Conservation (phyloP, 2,329 filamentous ascomycete genomes). For the Venturia effusa region DNA sequence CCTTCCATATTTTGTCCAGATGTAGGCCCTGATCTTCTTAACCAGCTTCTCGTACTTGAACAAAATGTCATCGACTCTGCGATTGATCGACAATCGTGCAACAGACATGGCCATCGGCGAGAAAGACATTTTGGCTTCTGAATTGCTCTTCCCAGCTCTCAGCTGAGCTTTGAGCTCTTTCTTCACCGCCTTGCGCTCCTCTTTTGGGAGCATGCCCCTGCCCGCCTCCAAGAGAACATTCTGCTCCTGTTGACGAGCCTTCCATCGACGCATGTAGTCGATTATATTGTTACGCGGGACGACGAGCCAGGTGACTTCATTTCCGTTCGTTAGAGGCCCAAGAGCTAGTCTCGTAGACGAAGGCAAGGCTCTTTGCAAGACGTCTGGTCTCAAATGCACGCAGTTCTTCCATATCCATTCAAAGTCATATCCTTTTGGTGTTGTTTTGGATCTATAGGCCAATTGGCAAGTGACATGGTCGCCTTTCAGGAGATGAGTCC, state of each 20-base stretch:
- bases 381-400: neutral
- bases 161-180: neutral
- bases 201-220: neutral
- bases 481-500: neutral
- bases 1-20: neutral
- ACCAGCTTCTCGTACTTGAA: neutral
- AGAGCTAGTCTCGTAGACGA: neutral
- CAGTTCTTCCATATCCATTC: neutral
- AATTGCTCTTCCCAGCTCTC: neutral
- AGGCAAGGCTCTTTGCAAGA: neutral
- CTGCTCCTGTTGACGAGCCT: neutral
- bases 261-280: neutral
- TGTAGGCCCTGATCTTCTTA: neutral
- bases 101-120: neutral
- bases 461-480: neutral
- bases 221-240: neutral
- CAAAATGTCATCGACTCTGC: neutral
- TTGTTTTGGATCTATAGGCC: neutral
- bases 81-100: neutral
- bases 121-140: neutral
- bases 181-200: neutral
- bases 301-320: neutral
- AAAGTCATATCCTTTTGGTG: neutral
- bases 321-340: neutral
- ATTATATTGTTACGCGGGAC: neutral